Base-by-base conservation (phyloP, 2,329 filamentous ascomycete genomes). In the Hirsutella minnesotensis region DNA sequence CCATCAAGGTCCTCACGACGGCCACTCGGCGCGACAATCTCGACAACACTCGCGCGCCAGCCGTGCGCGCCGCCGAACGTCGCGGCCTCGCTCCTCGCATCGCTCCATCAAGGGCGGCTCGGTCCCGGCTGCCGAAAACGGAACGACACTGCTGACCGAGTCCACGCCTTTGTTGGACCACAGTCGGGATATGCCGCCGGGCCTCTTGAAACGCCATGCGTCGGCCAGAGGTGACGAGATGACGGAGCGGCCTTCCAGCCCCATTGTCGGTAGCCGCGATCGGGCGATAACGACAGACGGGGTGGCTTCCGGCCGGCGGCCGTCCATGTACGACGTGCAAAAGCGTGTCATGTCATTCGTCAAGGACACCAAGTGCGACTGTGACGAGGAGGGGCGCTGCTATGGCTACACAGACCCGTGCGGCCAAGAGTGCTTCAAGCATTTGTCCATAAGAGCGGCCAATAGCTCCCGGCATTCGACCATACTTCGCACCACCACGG, bases 391-490 rank as follows among this genome's bases (percentile, higher is more conserved):
- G 16, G 78, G 77, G 0, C 72, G 73, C 2, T 83, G 78, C 54
- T 81, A 67, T 51, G 79, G 79, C 44, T 83, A 78, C 54, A 69
- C 75, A 2, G 79, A 82, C 50, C 77, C 77, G 1, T 82, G 78
- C 47, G 77, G 77, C 2, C 75, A 80, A 54, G 76, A 78, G 54
- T 81, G 78, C 57, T 79, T 77, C 58, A 80, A 78, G 49, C 75
- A 79, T 46, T 35, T 79, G 3, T 61, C 53, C 49, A 62, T 56
- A 24, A 66, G 69, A 19, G 49, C 62, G 19, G 51, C 56, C 3
- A 49, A 57, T 22, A 47, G 55, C 24, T 54, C 61, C 4, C 61
- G 66, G 21, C 55, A 59, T 8, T 51, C 61, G 4, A 58, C 63
- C 3, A 49, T 66, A 22, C 53, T 70, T 5, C 64, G 66, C n/a